A percentile compares a stretch with the other conserved stretches of the same genome.
Conservation (phyloP, 2,329 filamentous ascomycete genomes). For the Trichoderma atroviride region DNA sequence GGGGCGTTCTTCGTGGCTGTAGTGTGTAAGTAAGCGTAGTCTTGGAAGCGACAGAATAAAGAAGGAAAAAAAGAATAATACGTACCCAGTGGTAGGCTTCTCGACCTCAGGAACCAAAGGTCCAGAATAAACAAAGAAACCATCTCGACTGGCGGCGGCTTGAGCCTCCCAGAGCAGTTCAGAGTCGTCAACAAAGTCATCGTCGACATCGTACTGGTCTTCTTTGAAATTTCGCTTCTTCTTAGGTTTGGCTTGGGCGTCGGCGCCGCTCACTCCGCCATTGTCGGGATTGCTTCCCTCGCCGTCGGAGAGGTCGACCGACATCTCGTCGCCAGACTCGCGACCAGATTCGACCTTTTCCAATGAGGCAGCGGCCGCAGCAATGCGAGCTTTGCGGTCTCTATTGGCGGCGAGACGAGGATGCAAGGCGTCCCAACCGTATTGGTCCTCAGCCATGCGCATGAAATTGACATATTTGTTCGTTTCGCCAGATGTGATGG, state of each 20-base stretch:
- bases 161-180: slow-evolving; percentile 95
- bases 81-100: slow-evolving; percentile 63
- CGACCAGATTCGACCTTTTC: slow-evolving; percentile 72
- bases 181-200: slow-evolving; percentile 89
- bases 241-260: slow-evolving; percentile 66
- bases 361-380: slow-evolving; percentile 81
- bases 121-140: slow-evolving; percentile 97
- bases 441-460: slow-evolving; percentile 87
- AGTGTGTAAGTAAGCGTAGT: slow-evolving; percentile 37
- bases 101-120: slow-evolving; percentile 86
- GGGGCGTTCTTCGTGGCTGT: slow-evolving; percentile 71
- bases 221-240: slow-evolving; percentile 81
- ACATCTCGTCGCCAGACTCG: slow-evolving; percentile 81
- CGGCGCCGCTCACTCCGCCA: slow-evolving; percentile 62
- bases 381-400: slow-evolving; percentile 84
- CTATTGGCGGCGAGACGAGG: slow-evolving; percentile 87
- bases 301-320: slow-evolving; percentile 71
- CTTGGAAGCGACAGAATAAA: not conserved
- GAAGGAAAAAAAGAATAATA: slow-evolving; percentile 29
- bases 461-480: slow-evolving; percentile 97
- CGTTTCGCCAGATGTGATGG: slow-evolving; percentile 71
- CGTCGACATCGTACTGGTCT: slow-evolving; percentile 81
- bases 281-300: slow-evolving; percentile 91
- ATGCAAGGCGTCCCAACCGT: slow-evolving; percentile 92
- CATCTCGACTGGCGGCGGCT: slow-evolving; percentile 89